A percentile compares a stretch with the other conserved stretches of the same genome.
Conservation (phyloP, 768 basidiomycete species). For the Psilocybe subaeruginosa region DNA sequence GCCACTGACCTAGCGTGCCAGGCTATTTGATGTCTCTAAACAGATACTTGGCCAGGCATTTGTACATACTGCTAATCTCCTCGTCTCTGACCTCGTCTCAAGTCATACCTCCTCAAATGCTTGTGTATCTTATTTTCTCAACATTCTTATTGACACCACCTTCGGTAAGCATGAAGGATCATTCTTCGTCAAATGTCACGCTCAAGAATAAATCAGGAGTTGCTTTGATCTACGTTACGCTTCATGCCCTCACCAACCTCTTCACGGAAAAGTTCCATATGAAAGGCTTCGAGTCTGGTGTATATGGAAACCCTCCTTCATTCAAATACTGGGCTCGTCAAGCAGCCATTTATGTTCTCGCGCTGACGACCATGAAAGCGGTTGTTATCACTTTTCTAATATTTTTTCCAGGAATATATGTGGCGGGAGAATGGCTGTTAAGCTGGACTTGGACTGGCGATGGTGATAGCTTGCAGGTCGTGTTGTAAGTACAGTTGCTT, state of each 20-base stretch:
- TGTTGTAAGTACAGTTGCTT: conserved; percentile 63
- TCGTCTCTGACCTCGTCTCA: conserved; percentile 80
- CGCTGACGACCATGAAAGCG: conserved; percentile 89
- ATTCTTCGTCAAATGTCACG: conserved; percentile 1
- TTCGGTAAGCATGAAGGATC: conserved; percentile 57
- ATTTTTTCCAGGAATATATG: conserved; percentile 69
- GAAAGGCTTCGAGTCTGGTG: conserved; percentile 83
- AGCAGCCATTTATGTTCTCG: conserved; percentile 79
- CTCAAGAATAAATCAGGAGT: conserved; percentile 59
- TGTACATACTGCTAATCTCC: conserved; percentile 77
- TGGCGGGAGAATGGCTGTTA: conserved; percentile 85
- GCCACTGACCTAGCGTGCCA: conserved; percentile 27
- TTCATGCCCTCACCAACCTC: conserved; percentile 65
- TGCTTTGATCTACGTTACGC: conserved; percentile 74
- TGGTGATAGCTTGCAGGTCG: conserved; percentile 70
- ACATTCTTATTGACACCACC: conserved; percentile 91
- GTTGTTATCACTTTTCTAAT: conserved; percentile 79
- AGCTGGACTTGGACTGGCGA: conserved; percentile 71
- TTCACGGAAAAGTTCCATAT: conserved; percentile 65
- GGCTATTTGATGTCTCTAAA: conserved; percentile 93
- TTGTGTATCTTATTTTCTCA: conserved; percentile 91
- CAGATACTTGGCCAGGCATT: conserved; percentile 88
- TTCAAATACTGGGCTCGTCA: conserved; percentile 75
- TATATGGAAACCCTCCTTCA: conserved; percentile 87
- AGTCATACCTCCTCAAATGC: conserved; percentile 76